These are phyloP conservation scores for Puya raimondii DNA, from an alignment of 176 grass and related monocot species.

Conservation along the genomic window DNA sequence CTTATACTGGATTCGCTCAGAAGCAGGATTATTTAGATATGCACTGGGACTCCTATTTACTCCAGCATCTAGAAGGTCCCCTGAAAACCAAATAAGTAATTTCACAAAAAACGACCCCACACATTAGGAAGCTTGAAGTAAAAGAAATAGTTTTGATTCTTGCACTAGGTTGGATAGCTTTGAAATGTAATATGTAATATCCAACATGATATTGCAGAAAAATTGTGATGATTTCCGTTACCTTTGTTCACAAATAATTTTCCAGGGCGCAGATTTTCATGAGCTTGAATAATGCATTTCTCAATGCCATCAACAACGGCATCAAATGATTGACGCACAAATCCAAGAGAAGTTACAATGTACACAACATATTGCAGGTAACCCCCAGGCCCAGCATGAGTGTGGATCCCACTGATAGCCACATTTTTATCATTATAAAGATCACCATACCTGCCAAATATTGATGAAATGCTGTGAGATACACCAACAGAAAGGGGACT, in stretches of 20 bases:
- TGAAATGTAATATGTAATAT: background rate
- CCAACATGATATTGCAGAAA: background rate
- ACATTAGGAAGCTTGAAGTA: background rate
- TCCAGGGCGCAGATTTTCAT: conserved; percentile 72
- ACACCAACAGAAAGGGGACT: background rate
- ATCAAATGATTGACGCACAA: conserved; percentile 96
- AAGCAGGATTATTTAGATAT: conserved; percentile 78
- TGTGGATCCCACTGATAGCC: conserved; percentile 94
- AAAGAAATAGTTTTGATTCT: background rate
- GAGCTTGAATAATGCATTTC: conserved; percentile 79
- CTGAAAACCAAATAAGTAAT: conserved; percentile 45
- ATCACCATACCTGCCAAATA: conserved; percentile 64
- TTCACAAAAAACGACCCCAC: conserved; percentile 1
- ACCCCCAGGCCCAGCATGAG: conserved; percentile 89
- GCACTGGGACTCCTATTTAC: conserved; percentile 92
- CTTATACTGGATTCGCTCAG: conserved; percentile 56
- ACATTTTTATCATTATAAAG: conserved; percentile 85
- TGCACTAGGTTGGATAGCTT: background rate
- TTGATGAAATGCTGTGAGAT: conserved; percentile 15
- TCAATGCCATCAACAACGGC: conserved; percentile 88
- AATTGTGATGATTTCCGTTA: conserved; percentile 22
- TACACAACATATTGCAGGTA: conserved; percentile 96
- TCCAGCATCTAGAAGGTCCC: conserved; percentile 68
- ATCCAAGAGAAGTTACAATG: conserved; percentile 91
- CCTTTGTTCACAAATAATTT: conserved; percentile 86